Evolutionary conservation across 352 stramenopile genomes (phyloP).

Genomic region (Lagenidium giganteum): DNA sequence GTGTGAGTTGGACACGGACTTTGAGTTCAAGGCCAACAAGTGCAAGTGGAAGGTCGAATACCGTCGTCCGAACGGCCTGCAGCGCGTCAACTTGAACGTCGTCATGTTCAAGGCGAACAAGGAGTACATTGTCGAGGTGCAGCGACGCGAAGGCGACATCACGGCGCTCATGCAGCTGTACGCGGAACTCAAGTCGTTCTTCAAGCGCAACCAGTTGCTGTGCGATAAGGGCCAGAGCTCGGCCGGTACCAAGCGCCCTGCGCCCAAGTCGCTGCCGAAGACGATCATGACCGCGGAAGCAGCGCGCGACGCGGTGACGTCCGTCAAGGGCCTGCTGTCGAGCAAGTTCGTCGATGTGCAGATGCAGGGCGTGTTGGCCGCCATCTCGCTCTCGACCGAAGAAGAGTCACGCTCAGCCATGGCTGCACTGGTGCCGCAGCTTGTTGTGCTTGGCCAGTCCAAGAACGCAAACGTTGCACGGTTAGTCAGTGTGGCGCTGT

Average conservation of each 20-base stretch:
- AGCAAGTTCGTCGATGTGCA: constrained; percentile 77
- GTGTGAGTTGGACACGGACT: constrained; percentile 81
- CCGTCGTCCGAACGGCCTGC: constrained; percentile 36
- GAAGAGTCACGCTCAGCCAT: constrained; percentile 57
- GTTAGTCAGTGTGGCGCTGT: constrained; percentile 68
- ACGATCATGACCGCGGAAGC: constrained; percentile 33
- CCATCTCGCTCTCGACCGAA: constrained; percentile 70
- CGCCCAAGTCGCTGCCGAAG: constrained; percentile 56
- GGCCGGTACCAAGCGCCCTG: constrained; percentile 59
- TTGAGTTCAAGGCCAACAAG: constrained; percentile 79
- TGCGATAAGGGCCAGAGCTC: constrained; percentile 40
- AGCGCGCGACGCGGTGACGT: constrained; percentile 47
- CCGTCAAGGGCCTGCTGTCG: constrained; percentile 64
- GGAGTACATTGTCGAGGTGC: constrained; percentile 72
- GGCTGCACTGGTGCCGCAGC: constrained; percentile 57
- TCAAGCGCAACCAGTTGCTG: constrained; percentile 71
- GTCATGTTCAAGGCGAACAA: constrained; percentile 70
- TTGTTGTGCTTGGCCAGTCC: constrained; percentile 63
- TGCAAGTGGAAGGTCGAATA: constrained; percentile 88
- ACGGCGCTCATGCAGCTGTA: constrained; percentile 78
- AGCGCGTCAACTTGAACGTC: constrained; percentile 76
- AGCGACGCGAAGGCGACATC: constrained; percentile 76
- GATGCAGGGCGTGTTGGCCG: constrained; percentile 75
- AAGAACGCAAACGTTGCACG: constrained; percentile 48
- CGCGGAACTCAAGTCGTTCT: constrained; percentile 67